Percentiles rank a stretch among this genome's conserved stretches.
Conservation (phyloP, 345 rosid genomes). For the Cardiospermum halicacabum region DNA sequence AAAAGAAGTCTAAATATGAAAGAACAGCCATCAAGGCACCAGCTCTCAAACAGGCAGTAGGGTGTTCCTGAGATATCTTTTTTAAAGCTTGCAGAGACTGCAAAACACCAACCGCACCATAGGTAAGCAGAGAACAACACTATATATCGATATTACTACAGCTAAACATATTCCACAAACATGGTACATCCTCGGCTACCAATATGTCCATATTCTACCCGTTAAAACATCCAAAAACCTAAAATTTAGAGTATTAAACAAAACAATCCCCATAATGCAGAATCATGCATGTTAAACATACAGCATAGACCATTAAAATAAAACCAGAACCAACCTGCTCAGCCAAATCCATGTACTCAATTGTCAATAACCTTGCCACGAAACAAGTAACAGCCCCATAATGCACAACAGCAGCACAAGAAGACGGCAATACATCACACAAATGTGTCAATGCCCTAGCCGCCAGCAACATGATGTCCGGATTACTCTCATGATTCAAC, state of each 20-base stretch:
- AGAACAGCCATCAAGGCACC: slow-evolving; percentile 99
- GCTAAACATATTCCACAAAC: not conserved
- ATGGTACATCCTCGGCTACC: not conserved
- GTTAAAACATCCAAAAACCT: not conserved
- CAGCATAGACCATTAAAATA: too few relatives aligned
- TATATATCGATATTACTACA: not conserved
- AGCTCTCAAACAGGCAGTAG: slow-evolving; percentile 98
- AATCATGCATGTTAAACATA: too few relatives aligned
- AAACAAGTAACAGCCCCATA: slow-evolving; percentile 93
- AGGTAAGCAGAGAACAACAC: not conserved
- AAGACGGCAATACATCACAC: slow-evolving; percentile 95
- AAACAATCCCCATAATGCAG: too few relatives aligned
- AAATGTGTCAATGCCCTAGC: slow-evolving; percentile 97
- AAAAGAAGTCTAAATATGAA: slow-evolving; percentile 95
- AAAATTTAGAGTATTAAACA: too few relatives aligned
- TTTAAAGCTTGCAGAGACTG: slow-evolving; percentile 98
- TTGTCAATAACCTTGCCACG: slow-evolving; percentile 87
- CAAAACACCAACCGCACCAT: slow-evolving; percentile 18
- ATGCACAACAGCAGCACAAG: slow-evolving; percentile 97
- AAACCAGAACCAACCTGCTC: slow-evolving; percentile 68
- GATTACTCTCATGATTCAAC: slow-evolving; percentile 90
- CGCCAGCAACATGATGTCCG: slow-evolving; percentile 97
- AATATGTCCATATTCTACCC: not conserved
- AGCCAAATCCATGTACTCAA: slow-evolving; percentile 99
- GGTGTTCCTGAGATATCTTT: slow-evolving; percentile 99